phyloP scores from a whole-genome alignment of 2,329 filamentous ascomycete species.

The Neophaeococcomyces aloes region DNA sequence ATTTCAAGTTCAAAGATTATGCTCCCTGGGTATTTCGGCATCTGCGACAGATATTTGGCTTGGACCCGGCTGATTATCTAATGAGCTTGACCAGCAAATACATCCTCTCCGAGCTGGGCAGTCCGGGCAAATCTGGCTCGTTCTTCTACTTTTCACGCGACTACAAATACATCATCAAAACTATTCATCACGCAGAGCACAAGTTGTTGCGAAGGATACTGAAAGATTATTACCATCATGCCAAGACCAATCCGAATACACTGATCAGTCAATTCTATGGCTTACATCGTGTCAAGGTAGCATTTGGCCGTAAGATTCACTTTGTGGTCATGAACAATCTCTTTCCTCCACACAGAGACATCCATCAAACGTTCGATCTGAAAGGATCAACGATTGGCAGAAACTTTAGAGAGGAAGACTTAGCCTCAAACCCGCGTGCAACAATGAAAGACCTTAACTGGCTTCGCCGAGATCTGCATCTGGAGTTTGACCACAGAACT shows the following conservation, averaged over 20 bases:
- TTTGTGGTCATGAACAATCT: slow-evolving; percentile 99
- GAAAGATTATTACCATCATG: slow-evolving; percentile 87
- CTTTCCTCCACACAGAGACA: slow-evolving; percentile 93
- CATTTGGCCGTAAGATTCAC: slow-evolving; percentile 95
- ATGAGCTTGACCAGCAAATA: slow-evolving; percentile 98
- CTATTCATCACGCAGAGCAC: slow-evolving; percentile 82
- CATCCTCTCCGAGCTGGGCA: slow-evolving; percentile 91
- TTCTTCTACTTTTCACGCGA: slow-evolving; percentile 99
- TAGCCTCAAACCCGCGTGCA: slow-evolving; percentile 79
- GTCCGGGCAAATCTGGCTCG: slow-evolving; percentile 93
- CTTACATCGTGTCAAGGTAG: slow-evolving; percentile 93
- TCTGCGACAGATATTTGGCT: slow-evolving; percentile 72
- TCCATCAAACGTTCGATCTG: slow-evolving; percentile 91
- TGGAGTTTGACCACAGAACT: slow-evolving; percentile 83
- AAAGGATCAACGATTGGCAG: slow-evolving; percentile 93
- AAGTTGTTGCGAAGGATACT: slow-evolving; percentile 41
- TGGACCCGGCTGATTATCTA: slow-evolving; percentile 94
- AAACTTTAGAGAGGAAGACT: slow-evolving; percentile 78
- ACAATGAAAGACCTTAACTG: slow-evolving; percentile 97
- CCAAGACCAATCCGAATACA: slow-evolving; percentile 88
- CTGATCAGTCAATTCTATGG: slow-evolving; percentile 96
- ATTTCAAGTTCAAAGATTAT: slow-evolving; percentile 99
- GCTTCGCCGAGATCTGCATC: slow-evolving; percentile 70
- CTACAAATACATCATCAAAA: slow-evolving; percentile 99
- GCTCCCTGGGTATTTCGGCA: slow-evolving; percentile 98